Evolutionary conservation across 306 rosid species (phyloP).

Genomic region (Morella rubra): DNA sequence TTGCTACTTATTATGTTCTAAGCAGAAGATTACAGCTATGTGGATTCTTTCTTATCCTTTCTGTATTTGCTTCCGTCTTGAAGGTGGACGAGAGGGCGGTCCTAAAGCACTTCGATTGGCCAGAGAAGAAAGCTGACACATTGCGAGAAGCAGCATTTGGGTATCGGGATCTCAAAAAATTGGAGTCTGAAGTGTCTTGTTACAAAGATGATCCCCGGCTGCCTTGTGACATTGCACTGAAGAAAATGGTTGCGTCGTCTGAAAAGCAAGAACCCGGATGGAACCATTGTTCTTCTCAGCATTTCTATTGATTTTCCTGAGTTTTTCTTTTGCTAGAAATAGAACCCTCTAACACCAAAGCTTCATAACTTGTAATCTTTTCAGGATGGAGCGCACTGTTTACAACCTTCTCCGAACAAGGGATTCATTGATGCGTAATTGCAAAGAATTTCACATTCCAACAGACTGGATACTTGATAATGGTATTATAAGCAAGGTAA

Average conservation of each 20-base stretch:
- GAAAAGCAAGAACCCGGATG: constrained; percentile 62
- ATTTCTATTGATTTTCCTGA: not conserved
- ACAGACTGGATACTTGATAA: constrained; percentile 94
- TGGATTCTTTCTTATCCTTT: not conserved
- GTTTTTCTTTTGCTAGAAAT: not conserved
- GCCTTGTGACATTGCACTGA: constrained; percentile 80
- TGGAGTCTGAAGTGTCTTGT: constrained; percentile 81
- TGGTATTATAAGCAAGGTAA: constrained; percentile 89
- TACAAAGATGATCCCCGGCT: constrained; percentile 68
- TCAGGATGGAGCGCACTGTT: constrained; percentile 90
- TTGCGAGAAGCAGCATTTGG: constrained; percentile 94
- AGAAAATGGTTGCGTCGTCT: constrained; percentile 87
- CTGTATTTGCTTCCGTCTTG: constrained; percentile 18
- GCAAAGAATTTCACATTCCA: constrained; percentile 85
- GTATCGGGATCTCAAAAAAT: constrained; percentile 76
- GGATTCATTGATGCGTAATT: constrained; percentile 73
- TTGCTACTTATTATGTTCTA: not conserved
- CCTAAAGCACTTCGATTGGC: constrained; percentile 95
- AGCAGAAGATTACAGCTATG: not conserved
- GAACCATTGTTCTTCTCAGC: not conserved
- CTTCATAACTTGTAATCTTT: constrained; percentile 2
- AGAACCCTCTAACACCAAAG: not conserved
- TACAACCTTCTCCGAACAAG: constrained; percentile 83
- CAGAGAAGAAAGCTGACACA: constrained; percentile 97
- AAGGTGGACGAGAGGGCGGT: constrained; percentile 99